A percentile compares a stretch with the other conserved stretches of the same genome.
These are phyloP conservation scores for Cladophialophora immunda DNA, from an alignment of 2,329 filamentous ascomycete species.

Conservation along the genomic window DNA sequence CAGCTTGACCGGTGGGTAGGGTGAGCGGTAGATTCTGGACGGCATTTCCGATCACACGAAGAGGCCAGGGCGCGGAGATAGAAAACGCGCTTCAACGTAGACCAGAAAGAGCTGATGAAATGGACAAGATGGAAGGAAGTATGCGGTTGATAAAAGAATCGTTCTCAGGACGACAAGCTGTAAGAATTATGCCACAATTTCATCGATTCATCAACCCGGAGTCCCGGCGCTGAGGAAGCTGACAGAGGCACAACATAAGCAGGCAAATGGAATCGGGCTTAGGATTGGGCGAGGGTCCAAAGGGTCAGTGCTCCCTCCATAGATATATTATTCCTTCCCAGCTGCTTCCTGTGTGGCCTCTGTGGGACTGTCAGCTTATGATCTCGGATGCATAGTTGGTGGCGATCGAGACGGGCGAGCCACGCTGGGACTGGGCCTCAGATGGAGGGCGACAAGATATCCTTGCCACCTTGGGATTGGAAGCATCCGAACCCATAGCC, in stretches of 20 bases:
- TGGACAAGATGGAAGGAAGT: background rate
- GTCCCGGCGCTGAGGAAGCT: background rate
- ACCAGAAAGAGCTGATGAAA: background rate
- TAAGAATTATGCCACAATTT: background rate
- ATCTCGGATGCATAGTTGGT: background rate
- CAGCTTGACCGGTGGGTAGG: conserved; percentile 25
- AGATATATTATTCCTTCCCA: background rate
- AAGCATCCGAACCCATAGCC: background rate
- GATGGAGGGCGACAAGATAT: background rate
- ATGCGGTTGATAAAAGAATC: background rate
- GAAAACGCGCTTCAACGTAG: background rate
- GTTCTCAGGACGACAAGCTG: background rate
- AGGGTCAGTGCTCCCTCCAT: background rate
- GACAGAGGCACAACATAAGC: background rate
- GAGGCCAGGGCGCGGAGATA: background rate
- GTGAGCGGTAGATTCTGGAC: conserved; percentile 28
- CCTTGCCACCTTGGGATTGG: background rate
- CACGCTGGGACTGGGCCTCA: background rate
- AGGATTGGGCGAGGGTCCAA: background rate
- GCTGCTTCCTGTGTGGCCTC: background rate
- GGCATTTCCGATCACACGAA: conserved; percentile 18
- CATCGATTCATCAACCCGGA: background rate
- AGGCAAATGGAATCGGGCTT: background rate
- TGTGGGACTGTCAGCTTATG: conserved; percentile 4
- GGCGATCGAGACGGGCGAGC: background rate